Conservation (phyloP, 2,329 filamentous ascomycete genomes). For the Aspergillus quadricinctus region DNA sequence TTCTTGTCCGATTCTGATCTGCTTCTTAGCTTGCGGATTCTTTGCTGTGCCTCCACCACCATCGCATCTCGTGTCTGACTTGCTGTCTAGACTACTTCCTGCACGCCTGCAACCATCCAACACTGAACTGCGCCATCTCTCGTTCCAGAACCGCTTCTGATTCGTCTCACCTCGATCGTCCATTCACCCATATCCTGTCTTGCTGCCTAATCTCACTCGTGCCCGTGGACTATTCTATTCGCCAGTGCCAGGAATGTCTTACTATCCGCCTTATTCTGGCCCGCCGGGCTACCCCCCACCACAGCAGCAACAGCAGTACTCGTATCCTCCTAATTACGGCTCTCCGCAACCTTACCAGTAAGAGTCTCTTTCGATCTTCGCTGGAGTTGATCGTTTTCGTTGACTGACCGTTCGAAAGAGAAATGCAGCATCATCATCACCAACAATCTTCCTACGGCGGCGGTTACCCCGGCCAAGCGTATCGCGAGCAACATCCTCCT, state of each 20-base stretch:
- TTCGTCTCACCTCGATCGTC: not conserved
- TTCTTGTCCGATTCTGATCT: not conserved
- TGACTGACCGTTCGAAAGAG: slow-evolving; percentile 14
- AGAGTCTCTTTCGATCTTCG: slow-evolving; percentile 18
- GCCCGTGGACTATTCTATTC: not conserved
- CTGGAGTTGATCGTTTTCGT: slow-evolving; percentile 6
- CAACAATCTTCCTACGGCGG: slow-evolving; percentile 31
- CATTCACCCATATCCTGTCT: not conserved
- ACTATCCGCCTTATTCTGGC: slow-evolving; percentile 58
- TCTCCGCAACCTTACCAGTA: slow-evolving; percentile 40
- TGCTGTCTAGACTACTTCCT: not conserved
- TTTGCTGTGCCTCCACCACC: not conserved
- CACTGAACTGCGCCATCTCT: slow-evolving; percentile 3
- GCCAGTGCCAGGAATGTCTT: slow-evolving; percentile 52
- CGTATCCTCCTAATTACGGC: slow-evolving; percentile 32
- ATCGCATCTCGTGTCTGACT: not conserved
- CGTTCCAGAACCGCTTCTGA: slow-evolving; percentile 3
- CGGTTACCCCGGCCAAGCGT: slow-evolving; percentile 36
- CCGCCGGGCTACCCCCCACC: slow-evolving; percentile 54
- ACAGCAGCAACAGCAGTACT: slow-evolving; percentile 24
- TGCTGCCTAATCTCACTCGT: slow-evolving; percentile 7
- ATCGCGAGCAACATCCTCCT: slow-evolving; percentile 39
- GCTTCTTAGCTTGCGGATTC: not conserved
- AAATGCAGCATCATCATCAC: slow-evolving; percentile 30
- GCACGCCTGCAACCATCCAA: not conserved